Evolutionary conservation across 495 filamentous ascomycete species (phyloP).

Genomic region (Sporormia fimetaria): DNA sequence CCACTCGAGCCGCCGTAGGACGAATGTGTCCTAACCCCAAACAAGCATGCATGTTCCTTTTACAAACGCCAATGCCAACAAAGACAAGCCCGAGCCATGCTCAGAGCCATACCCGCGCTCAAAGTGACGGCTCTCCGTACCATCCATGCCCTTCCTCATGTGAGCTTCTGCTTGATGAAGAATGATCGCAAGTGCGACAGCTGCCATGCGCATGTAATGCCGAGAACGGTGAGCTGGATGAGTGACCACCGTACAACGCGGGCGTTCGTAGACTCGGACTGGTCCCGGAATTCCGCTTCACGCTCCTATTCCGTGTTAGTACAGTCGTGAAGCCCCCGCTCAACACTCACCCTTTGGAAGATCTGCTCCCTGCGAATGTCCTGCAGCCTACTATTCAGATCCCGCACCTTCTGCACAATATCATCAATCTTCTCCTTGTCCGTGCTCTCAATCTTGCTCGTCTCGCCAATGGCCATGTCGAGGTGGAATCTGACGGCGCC

Average conservation of each 20-base stretch:
- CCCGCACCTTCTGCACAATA: conserved; percentile 78
- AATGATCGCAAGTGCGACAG: conserved; percentile 87
- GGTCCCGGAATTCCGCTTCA: conserved; percentile 95
- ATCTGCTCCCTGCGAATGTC: conserved; percentile 92
- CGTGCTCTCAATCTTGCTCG: conserved; percentile 82
- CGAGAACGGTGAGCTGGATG: conserved; percentile 80
- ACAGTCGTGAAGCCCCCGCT: too few relatives aligned
- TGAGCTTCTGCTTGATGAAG: conserved; percentile 99
- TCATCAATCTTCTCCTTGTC: conserved; percentile 91
- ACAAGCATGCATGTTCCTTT: too few relatives aligned
- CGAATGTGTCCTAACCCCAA: too few relatives aligned
- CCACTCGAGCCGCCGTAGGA: too few relatives aligned
- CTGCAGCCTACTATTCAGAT: conserved; percentile 75
- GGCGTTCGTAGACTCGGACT: conserved; percentile 85
- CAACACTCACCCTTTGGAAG: conserved; percentile 74
- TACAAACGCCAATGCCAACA: too few relatives aligned
- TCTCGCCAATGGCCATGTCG: conserved; percentile 92
- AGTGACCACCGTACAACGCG: conserved; percentile 90
- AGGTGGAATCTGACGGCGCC: conserved; percentile 74
- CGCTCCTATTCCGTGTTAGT: conserved; percentile 72
- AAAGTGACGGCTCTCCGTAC: too few relatives aligned
- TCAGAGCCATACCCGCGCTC: too few relatives aligned
- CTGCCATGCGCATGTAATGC: conserved; percentile 92
- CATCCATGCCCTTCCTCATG: conserved; percentile 37
- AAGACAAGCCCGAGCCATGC: too few relatives aligned